phyloP scores from a whole-genome alignment of 331 rosid species.

The Arachis monticola region DNA sequence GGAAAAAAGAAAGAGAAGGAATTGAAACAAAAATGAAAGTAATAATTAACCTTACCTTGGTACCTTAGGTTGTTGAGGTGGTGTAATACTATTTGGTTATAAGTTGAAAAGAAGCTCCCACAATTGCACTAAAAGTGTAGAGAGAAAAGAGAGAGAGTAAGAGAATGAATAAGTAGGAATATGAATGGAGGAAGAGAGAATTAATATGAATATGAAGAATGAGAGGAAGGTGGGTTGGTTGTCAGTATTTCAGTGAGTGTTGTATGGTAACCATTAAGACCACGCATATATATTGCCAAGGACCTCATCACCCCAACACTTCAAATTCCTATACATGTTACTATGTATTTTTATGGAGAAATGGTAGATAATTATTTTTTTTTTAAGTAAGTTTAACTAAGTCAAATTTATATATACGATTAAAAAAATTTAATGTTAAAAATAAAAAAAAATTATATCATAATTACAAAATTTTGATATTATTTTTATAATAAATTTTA shows the following conservation, averaged over 20 bases:
- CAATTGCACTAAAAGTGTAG: too few relatives aligned
- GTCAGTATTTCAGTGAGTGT: not conserved
- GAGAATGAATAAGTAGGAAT: not conserved
- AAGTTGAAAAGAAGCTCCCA: not conserved
- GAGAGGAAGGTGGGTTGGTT: conserved; percentile 25
- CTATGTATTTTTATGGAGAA: not conserved
- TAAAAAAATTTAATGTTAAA: too few relatives aligned
- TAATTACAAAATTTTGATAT: too few relatives aligned
- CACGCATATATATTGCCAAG: conserved; percentile 30
- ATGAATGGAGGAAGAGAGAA: conserved; percentile 36
- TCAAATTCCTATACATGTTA: not conserved
- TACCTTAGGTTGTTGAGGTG: too few relatives aligned
- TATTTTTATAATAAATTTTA: too few relatives aligned
- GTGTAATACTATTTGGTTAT: too few relatives aligned
- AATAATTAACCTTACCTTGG: too few relatives aligned
- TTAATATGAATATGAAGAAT: conserved; percentile 38
- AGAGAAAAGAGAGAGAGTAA: not conserved
- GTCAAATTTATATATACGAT: too few relatives aligned
- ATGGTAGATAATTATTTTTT: too few relatives aligned
- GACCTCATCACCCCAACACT: not conserved
- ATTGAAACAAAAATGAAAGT: too few relatives aligned
- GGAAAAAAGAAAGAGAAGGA: too few relatives aligned
- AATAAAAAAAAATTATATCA: too few relatives aligned
- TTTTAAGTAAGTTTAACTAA: not conserved
- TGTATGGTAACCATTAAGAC: conserved; percentile 37